Conservation (phyloP, 2,329 filamentous ascomycete genomes). For the Fusarium heterosporum region DNA sequence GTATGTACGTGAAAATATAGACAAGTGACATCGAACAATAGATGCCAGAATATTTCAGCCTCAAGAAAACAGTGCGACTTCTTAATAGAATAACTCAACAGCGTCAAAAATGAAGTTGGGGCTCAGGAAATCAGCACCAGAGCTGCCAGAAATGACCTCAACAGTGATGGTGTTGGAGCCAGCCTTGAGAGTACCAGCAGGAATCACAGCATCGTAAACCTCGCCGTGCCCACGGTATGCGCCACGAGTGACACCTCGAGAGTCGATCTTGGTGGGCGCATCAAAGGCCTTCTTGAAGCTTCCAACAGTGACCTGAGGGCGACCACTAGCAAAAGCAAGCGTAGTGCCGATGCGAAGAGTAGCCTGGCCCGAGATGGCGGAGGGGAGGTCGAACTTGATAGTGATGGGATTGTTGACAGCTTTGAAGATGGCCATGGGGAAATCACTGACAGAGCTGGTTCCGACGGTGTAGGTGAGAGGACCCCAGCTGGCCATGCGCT, state of each 20-base stretch:
- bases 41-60: not conserved
- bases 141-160: slow-evolving; percentile 68
- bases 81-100: slow-evolving; percentile 46
- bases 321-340: slow-evolving; percentile 68
- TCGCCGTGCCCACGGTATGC: slow-evolving; percentile 73
- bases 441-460: slow-evolving; percentile 61
- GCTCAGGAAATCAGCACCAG: slow-evolving; percentile 64
- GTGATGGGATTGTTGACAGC: slow-evolving; percentile 68
- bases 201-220: slow-evolving; percentile 71
- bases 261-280: slow-evolving; percentile 72
- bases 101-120: slow-evolving; percentile 62
- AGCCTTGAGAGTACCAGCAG: slow-evolving; percentile 67
- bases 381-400: slow-evolving; percentile 68
- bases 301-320: slow-evolving; percentile 69
- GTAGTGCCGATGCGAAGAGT: slow-evolving; percentile 75
- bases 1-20: slow-evolving; percentile 40
- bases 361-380: slow-evolving; percentile 61
- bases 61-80: not conserved
- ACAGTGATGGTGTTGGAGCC: slow-evolving; percentile 74
- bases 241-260: slow-evolving; percentile 72
- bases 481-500: slow-evolving; percentile 71
- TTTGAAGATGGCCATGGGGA: slow-evolving; percentile 76
- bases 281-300: slow-evolving; percentile 59
- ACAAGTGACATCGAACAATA: not conserved
- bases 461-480: slow-evolving; percentile 72